A percentile compares a stretch with the other conserved stretches of the same genome.
These are phyloP conservation scores for Rhizopogon rudus DNA, from an alignment of 768 basidiomycete genomes.

Conservation along the genomic window DNA sequence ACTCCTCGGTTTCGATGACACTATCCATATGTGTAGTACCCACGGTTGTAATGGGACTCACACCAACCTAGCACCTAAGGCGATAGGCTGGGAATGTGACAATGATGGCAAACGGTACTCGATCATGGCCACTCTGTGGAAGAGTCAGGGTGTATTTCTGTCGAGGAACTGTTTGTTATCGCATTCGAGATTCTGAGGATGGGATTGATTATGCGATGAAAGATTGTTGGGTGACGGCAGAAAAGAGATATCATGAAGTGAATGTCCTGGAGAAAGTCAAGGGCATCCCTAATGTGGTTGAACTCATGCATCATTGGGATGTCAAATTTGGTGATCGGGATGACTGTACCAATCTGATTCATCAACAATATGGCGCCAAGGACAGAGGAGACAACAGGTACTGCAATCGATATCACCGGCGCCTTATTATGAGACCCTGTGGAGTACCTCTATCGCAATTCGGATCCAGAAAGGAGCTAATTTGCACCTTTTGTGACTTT, in stretches of 20 bases:
- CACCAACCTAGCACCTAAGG: background rate
- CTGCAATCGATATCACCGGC: background rate
- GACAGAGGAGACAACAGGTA: background rate
- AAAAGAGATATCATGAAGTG: background rate
- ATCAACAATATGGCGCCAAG: background rate
- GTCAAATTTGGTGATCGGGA: background rate
- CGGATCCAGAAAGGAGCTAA: background rate
- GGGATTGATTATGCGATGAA: background rate
- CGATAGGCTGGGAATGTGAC: background rate
- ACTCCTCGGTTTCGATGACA: background rate
- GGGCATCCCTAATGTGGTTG: background rate
- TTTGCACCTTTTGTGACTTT: slow-evolving; percentile 4
- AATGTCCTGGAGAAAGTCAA: background rate
- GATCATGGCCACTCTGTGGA: background rate
- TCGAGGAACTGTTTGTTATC: background rate
- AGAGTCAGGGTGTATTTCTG: background rate
- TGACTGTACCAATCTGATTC: background rate
- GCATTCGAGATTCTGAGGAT: background rate
- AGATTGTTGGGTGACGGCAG: background rate
- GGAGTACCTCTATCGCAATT: background rate
- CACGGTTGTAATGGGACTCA: background rate
- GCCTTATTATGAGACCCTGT: background rate
- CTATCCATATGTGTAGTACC: background rate
- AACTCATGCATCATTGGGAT: background rate
- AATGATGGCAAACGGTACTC: background rate